Evolutionary conservation across 2,329 filamentous ascomycete genomes (phyloP), one percentile per base, ranked within the genome.

Genomic region (Thermoascus crustaceus): DNA sequence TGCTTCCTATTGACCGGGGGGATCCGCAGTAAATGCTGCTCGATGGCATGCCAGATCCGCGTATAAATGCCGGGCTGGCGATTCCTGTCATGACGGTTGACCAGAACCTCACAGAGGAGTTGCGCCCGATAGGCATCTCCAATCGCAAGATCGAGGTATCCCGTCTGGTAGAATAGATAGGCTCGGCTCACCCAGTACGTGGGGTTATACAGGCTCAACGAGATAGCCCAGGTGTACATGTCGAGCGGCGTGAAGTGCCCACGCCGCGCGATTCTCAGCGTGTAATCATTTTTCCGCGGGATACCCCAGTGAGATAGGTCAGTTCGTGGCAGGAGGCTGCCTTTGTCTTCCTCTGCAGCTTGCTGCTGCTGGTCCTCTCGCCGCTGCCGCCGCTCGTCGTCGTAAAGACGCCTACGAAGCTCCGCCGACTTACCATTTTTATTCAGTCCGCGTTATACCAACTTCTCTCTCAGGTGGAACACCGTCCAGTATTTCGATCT

Each of bases 201-300:
- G 6, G 58, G 57, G 27, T 61, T 62, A 35, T 61, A 61, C 1
- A 58, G 58, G 29, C 49, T 59, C 11, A 55, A 35, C 6, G 46
- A 36, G 23, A 61, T 53, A 11, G 56, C 57, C 36, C 50, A 53
- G 1, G 58, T 62, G 38, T 61, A 62, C 48, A 61, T 54, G 18
- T 61, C 55, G 7, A 60, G 40, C 2, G 55, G 46, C 4, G 41
- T 37, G 9, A 58, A 31, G 4, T 21, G 16, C 5, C 40, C 30
- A 8, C 43, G 34, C 4, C 40, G 14, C 6, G 38, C 25, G 10
- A 51, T 43, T 16, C 45, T 23, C 16, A 54, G 23, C 17, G 43
- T 35, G 30, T 44, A 50, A 11, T 44, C 31, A 16, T 40, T 26
- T 7, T 30, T 27, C 9, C 44, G 37, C 13, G 32, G 6, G 23